Conservation (phyloP, 2,329 filamentous ascomycete species). For the Beauveria bassiana region DNA sequence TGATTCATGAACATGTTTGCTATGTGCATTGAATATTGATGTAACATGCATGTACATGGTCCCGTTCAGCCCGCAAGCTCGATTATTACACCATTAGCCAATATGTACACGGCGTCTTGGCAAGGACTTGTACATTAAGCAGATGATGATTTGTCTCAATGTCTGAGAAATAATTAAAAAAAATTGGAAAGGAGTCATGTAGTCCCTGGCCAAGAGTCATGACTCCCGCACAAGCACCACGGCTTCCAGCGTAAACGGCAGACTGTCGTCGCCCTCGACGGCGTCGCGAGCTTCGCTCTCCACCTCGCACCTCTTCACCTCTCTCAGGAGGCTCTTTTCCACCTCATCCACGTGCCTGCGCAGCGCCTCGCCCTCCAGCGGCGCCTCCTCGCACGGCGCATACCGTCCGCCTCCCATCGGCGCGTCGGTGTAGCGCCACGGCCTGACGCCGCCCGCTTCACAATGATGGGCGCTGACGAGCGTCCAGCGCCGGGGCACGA, state of each 20-base stretch:
- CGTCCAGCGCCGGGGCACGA: background rate
- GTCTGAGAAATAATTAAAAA: background rate
- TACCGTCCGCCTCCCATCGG: background rate
- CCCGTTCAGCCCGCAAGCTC: background rate
- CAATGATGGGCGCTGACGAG: background rate
- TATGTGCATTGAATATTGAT: background rate
- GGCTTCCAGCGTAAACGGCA: background rate
- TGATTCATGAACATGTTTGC: background rate
- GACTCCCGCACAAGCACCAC: background rate
- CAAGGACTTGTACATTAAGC: background rate
- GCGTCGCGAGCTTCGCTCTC: constrained; percentile 3
- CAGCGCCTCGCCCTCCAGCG: background rate
- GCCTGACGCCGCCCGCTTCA: background rate
- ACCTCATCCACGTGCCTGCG: background rate
- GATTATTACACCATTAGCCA: background rate
- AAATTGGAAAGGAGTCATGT: background rate
- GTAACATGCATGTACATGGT: background rate
- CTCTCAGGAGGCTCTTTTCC: background rate
- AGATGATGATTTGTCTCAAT: background rate
- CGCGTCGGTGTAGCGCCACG: background rate
- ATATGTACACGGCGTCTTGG: background rate
- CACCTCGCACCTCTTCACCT: constrained; percentile 3
- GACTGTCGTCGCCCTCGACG: background rate
- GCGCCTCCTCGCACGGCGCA: background rate
- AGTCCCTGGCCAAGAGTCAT: background rate